Evolutionary conservation across 1,284 basidiomycete genomes (phyloP).

Genomic region (Malassezia japonica): DNA sequence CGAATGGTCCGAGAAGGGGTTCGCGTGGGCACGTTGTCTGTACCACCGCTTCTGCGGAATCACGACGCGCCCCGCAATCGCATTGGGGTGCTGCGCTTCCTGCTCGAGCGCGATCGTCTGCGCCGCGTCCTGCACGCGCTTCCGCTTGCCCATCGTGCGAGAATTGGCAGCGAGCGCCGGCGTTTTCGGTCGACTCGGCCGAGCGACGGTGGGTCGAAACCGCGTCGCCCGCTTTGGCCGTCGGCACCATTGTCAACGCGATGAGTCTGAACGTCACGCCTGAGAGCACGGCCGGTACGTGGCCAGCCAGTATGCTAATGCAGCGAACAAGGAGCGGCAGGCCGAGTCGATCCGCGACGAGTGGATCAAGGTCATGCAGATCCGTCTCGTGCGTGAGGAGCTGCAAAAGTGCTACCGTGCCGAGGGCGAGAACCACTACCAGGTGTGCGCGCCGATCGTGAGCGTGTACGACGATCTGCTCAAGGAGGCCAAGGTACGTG

Average conservation of each 20-base stretch:
- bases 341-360: conserved; percentile 77
- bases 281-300: conserved; percentile 12
- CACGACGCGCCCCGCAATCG: conserved; percentile 26
- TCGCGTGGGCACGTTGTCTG: conserved; percentile 91
- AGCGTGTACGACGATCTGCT: conserved; percentile 77
- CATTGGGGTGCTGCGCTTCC: conserved; percentile 31
- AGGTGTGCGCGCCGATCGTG: conserved; percentile 72
- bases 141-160: conserved; percentile 19
- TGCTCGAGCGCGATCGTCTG: conserved; percentile 20
- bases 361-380: conserved; percentile 91
- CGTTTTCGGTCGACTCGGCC: conserved; percentile 4
- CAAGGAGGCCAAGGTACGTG: conserved; percentile 70
- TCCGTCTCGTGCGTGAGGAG: conserved; percentile 76
- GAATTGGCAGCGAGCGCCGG: no score
- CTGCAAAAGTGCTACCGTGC: conserved; percentile 80
- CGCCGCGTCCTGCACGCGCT: conserved; percentile 16
- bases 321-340: conserved; percentile 55
- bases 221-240: neutral
- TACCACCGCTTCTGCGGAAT: conserved; percentile 78
- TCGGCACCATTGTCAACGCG: conserved; percentile 9
- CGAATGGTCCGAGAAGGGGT: conserved; percentile 92
- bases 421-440: conserved; percentile 63
- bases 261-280: conserved; percentile 14
- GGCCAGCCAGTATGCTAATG: no score
- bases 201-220: no score